phyloP scores from a whole-genome alignment of 306 rosid species.

The Pueraria montana region DNA sequence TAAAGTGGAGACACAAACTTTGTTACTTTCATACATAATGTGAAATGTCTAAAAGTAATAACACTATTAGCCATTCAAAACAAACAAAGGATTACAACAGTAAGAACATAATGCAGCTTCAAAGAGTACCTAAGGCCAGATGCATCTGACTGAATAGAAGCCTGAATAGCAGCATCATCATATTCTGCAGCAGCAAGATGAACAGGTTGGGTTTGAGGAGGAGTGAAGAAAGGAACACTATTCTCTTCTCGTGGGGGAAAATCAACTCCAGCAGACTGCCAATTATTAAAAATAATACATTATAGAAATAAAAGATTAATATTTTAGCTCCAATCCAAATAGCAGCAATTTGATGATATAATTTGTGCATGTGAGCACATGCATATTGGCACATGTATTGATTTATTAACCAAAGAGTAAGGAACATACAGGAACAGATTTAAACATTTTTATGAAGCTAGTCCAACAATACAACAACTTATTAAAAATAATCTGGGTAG shows the following conservation, averaged over 20 bases:
- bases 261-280: conserved; percentile 89
- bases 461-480: not conserved
- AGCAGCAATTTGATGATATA: conserved; percentile 40
- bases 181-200: conserved; percentile 51
- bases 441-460: not conserved
- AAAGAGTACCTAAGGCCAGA: conserved; percentile 84
- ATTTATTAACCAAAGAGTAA: too few relatives aligned
- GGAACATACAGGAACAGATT: not conserved
- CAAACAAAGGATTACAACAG: conserved; percentile 31
- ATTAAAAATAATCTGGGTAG: not conserved
- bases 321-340: conserved; percentile 13
- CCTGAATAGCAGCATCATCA: conserved; percentile 81
- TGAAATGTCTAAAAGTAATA: not conserved
- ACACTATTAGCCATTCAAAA: conserved; percentile 19
- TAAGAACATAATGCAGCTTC: not conserved
- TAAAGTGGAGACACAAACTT: not conserved
- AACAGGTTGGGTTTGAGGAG: conserved; percentile 91
- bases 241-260: conserved; percentile 88
- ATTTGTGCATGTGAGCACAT: not conserved
- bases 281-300: conserved; percentile 35
- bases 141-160: conserved; percentile 88
- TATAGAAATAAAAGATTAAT: not conserved
- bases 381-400: not conserved
- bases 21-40: not conserved
- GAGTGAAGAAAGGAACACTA: conserved; percentile 91